These are phyloP conservation scores for Chlamydomonas eustigma DNA, from an alignment of 139 green algal genomes.

Conservation along the genomic window DNA sequence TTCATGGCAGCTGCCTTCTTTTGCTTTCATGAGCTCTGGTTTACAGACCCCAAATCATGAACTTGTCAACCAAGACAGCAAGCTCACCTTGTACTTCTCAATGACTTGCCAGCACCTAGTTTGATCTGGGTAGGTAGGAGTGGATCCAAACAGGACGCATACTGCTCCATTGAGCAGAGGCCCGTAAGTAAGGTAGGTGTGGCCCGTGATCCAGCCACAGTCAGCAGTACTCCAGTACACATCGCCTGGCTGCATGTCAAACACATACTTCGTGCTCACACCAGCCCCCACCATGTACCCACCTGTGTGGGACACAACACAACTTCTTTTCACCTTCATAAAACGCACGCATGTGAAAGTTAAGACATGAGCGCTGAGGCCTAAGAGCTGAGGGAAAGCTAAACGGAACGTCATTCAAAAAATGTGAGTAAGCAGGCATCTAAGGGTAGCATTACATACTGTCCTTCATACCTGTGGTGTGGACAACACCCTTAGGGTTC, in stretches of 20 bases:
- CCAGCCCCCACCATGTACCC: constrained; percentile 80
- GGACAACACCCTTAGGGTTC: constrained; percentile 93
- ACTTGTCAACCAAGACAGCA: too few relatives aligned
- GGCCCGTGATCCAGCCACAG: constrained; percentile 98
- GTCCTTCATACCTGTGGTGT: constrained; percentile 78
- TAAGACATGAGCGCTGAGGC: too few relatives aligned
- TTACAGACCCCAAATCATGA: too few relatives aligned
- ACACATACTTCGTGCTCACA: constrained; percentile 64
- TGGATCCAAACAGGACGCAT: constrained; percentile 87
- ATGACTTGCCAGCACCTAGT: constrained; percentile 89
- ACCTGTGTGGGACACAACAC: constrained; percentile 24
- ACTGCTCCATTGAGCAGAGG: constrained; percentile 79
- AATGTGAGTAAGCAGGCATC: too few relatives aligned
- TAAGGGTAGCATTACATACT: too few relatives aligned
- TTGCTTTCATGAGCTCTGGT: too few relatives aligned
- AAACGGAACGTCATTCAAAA: too few relatives aligned
- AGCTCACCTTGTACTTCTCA: constrained; percentile 81
- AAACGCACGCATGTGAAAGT: too few relatives aligned
- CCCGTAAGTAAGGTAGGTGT: constrained; percentile 46
- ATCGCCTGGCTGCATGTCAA: constrained; percentile 72
- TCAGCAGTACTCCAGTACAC: constrained; percentile 94
- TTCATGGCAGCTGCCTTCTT: too few relatives aligned
- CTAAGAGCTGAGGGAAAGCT: too few relatives aligned
- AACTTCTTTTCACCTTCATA: not conserved
- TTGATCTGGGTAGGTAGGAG: constrained; percentile 80